These are phyloP conservation scores for Cyclotella atomus DNA, from an alignment of 108 stramenopile genomes.

Conservation along the genomic window DNA sequence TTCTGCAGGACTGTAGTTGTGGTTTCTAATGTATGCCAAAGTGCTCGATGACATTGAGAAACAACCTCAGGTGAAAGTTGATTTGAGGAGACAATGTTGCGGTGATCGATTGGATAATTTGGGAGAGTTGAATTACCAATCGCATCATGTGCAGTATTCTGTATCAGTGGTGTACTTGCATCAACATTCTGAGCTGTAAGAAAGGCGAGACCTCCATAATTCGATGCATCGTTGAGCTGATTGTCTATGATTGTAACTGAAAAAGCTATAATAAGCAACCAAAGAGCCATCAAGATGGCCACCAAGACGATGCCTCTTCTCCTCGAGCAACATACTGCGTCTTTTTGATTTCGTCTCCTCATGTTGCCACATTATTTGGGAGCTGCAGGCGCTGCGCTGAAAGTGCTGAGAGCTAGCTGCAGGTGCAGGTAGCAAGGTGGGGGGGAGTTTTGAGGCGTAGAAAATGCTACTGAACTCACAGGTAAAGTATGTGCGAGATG, in stretches of 20 bases:
- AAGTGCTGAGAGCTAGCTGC: too few relatives aligned
- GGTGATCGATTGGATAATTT: constrained; percentile 33
- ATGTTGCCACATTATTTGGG: too few relatives aligned
- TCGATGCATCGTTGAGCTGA: background rate
- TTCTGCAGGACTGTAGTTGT: constrained; percentile 50
- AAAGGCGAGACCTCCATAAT: too few relatives aligned
- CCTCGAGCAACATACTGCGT: too few relatives aligned
- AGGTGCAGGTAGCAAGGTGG: too few relatives aligned
- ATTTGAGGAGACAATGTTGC: background rate
- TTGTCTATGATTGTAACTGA: constrained; percentile 1
- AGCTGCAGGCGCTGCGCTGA: too few relatives aligned
- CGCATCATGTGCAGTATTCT: background rate
- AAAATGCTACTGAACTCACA: too few relatives aligned
- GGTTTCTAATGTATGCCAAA: constrained; percentile 59
- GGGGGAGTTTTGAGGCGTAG: too few relatives aligned
- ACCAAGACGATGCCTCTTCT: background rate
- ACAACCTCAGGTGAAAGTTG: constrained; percentile 28
- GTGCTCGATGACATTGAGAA: constrained; percentile 35
- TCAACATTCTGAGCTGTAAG: background rate
- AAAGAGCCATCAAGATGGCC: background rate
- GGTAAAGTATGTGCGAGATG: too few relatives aligned
- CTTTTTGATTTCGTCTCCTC: too few relatives aligned
- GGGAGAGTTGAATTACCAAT: background rate
- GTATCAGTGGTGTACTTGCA: background rate
- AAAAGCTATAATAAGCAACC: background rate